Conservation (phyloP, 371 early-diverging fungal genomes). For the Rhizomucor miehei region DNA sequence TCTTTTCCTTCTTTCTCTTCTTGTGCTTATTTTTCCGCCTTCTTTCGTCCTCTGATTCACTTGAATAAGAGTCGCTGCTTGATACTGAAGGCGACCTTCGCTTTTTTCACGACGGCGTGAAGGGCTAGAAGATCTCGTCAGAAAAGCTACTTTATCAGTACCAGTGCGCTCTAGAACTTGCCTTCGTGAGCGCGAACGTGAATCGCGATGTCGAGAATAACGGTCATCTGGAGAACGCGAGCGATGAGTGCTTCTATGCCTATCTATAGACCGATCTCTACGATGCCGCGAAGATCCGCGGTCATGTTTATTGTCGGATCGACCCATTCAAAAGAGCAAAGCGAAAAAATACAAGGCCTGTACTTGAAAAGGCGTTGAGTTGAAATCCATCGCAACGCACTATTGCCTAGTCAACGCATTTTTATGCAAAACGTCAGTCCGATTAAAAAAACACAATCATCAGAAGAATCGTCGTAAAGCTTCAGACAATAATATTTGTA, state of each 20-base stretch:
- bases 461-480: too few relatives aligned
- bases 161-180: too few relatives aligned
- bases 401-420: too few relatives aligned
- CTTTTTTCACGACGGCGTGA: slow-evolving; percentile 4
- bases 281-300: too few relatives aligned
- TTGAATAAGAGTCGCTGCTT: neutral
- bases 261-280: slow-evolving; percentile 7
- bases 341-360: too few relatives aligned
- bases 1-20: slow-evolving; percentile 22
- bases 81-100: slow-evolving; percentile 7
- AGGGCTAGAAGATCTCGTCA: neutral
- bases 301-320: neutral
- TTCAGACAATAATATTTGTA: too few relatives aligned
- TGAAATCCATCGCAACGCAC: too few relatives aligned
- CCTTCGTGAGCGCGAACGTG: neutral
- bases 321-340: neutral
- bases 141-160: too few relatives aligned
- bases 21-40: slow-evolving; percentile 12
- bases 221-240: slow-evolving; percentile 1
- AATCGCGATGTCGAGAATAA: neutral
- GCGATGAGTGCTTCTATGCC: neutral
- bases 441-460: too few relatives aligned
- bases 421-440: too few relatives aligned
- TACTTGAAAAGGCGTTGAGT: too few relatives aligned
- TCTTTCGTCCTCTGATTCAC: slow-evolving; percentile 1